Evolutionary conservation across 129 eudicot species (phyloP).

Genomic region (Chrysanthemum seticuspe): DNA sequence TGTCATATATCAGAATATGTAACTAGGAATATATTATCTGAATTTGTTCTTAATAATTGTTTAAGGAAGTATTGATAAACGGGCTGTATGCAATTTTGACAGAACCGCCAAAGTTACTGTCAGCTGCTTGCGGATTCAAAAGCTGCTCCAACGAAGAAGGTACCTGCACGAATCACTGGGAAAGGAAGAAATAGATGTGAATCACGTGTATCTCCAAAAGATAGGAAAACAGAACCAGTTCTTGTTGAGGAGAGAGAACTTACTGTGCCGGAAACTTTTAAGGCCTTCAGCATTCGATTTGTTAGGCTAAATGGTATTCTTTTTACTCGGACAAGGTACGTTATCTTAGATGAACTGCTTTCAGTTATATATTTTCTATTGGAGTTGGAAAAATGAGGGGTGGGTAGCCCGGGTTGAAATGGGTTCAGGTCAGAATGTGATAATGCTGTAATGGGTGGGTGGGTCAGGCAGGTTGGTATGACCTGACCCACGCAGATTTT

Average conservation of each 20-base stretch:
- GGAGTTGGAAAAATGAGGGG: neutral
- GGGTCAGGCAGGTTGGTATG: too few species aligned
- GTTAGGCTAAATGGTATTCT: constrained; percentile 89
- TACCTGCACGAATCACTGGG: constrained; percentile 48
- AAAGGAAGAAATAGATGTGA: constrained; percentile 82
- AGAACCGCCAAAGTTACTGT: constrained; percentile 87
- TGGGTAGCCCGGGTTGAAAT: neutral
- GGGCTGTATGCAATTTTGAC: constrained; percentile 22
- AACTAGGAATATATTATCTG: too few species aligned
- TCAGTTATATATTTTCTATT: neutral
- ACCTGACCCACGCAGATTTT: neutral
- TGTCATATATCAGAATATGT: too few species aligned
- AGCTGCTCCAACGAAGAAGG: constrained; percentile 48
- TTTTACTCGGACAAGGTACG: constrained; percentile 93
- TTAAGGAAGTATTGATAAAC: too few species aligned
- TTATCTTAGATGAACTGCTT: neutral
- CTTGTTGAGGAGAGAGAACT: constrained; percentile 42
- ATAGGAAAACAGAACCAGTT: constrained; percentile 44
- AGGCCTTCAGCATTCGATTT: constrained; percentile 61
- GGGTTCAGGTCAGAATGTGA: neutral
- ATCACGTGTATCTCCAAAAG: constrained; percentile 45
- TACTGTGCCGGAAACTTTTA: constrained; percentile 47
- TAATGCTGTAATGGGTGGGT: too few species aligned
- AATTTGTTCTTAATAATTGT: constrained; percentile 5
- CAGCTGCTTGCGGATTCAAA: constrained; percentile 69